Evolutionary conservation across 768 basidiomycete genomes (phyloP), one percentile per base, ranked within the genome.

Genomic region (Coprinopsis sp.): DNA sequence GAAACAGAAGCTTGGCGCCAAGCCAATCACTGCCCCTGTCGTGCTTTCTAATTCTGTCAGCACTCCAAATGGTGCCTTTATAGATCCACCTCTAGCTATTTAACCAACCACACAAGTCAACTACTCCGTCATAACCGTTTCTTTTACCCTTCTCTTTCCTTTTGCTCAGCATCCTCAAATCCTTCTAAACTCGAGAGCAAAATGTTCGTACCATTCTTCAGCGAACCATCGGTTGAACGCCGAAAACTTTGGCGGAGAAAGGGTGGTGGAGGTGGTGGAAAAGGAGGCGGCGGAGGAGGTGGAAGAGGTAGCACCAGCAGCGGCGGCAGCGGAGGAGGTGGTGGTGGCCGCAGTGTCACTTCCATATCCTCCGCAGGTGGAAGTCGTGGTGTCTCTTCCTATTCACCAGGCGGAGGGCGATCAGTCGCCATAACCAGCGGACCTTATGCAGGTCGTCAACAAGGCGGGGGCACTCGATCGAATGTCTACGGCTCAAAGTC

Each of bases 161-260:
- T 46, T 33, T 22, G 34, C 37, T 19, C 30, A 84, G 82, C 54
- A 58, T 82, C 41, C 64, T n/a, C n/a, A n/a, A n/a, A n/a, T n/a
- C n/a, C n/a, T n/a, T n/a, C n/a, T n/a, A n/a, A n/a, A n/a, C n/a
- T n/a, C n/a, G n/a, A n/a, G n/a, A n/a, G n/a, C n/a, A n/a, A n/a
- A n/a, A n/a, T 63, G 56, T 62, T 57, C 33, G 54, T 64, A 13
- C 63, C 63, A n/a, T 58, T 61, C 24, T 51, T 64, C 25, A 55
- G 59, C 22, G 55, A 48, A 25, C 58, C 52, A 24, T 51, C 52
- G 8, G 8, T 14, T 23, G 22, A 43, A 39, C 37, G 28, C 6
- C 38, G 49, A 48, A 57, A 51, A 5, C 46, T 65, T 2, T 53
- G 53, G 31, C 51, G 54, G 34, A 52, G 64, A 25, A 63, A 61